These are phyloP conservation scores for Mycena latifolia DNA, from an alignment of 768 basidiomycete species.

Conservation along the genomic window DNA sequence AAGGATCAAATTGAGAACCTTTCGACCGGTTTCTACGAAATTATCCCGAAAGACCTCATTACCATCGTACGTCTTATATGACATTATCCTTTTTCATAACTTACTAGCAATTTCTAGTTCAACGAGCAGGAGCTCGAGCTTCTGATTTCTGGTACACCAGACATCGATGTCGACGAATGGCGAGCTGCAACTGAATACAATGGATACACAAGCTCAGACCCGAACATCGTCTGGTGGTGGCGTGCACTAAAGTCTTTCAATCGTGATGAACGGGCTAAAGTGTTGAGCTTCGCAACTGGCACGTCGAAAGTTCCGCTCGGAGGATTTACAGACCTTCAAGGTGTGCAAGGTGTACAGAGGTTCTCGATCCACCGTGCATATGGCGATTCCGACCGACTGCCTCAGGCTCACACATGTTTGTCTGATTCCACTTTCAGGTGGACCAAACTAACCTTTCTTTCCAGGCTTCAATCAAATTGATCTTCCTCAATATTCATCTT, in stretches of 20 bases:
- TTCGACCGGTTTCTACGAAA: constrained; percentile 94
- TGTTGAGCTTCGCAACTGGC: constrained; percentile 96
- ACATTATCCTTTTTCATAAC: constrained; percentile 7
- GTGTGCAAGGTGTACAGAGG: constrained; percentile 92
- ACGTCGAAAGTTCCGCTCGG: constrained; percentile 93
- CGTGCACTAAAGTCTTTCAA: constrained; percentile 97
- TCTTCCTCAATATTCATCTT: constrained; percentile 93
- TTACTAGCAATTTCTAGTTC: constrained; percentile 64
- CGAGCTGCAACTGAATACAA: constrained; percentile 92
- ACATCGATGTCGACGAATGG: constrained; percentile 99
- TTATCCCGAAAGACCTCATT: constrained; percentile 96
- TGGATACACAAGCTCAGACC: constrained; percentile 89
- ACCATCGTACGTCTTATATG: constrained; percentile 77
- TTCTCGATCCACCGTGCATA: constrained; percentile 98
- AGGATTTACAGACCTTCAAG: constrained; percentile 96
- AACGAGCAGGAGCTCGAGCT: constrained; percentile 96
- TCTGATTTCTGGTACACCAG: constrained; percentile 96
- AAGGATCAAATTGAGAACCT: constrained; percentile 95
- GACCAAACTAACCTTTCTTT: constrained; percentile 30
- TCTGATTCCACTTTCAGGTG: constrained; percentile 21
- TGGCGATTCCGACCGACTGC: constrained; percentile 85
- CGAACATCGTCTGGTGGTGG: constrained; percentile 99
- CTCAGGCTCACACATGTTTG: constrained; percentile 92
- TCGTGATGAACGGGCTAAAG: constrained; percentile 95
- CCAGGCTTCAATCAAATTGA: constrained; percentile 95